Evolutionary conservation across 129 eudicot genomes (phyloP), one percentile per base, ranked within the genome.

Genomic region (Lactuca saligna): DNA sequence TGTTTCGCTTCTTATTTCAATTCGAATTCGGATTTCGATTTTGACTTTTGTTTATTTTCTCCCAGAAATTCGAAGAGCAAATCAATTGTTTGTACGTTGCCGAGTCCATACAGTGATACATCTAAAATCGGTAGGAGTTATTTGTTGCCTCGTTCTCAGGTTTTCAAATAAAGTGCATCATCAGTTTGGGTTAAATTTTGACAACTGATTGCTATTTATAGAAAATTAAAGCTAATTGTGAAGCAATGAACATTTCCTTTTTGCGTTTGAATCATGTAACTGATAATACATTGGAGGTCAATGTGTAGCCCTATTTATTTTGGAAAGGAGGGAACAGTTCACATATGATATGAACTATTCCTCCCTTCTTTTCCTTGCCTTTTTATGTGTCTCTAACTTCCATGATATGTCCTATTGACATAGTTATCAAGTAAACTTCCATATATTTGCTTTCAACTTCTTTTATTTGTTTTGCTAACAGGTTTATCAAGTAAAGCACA

Each of bases 401-500:
- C 54, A 17, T 20, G 34, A 34, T 44, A 70, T 41, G 72, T 15
- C 59, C 14, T 31, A 8, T 75, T 37, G 17, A 31, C 77, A 82
- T 86, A 82, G 44, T 61, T 74, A 73, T 78, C 80, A 33, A 73
- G 80, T 68, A 67, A 70, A 68, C 20, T 35, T 57, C 10, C 25
- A n/a, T 48, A 44, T 34, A 12, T 17, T 58, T 35, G 25, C 3
- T 32, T 35, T 42, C 3, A 56, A 13, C 58, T 20, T 49, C 11
- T 17, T 37, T 54, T 38, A 38, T 37, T 48, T 77, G 63, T 58
- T 64, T 17, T 53, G 3, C 70, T 37, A 46, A 51, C 85, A 91
- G 97, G 91, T 29, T 69, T 79, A 71, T 83, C 88, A 10, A 85
- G 86, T 63, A 82, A 66, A 74, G 55, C 77, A 53, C 70, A 44